Conservation (phyloP, 2,329 filamentous ascomycete species). For the Coniella lustricola region DNA sequence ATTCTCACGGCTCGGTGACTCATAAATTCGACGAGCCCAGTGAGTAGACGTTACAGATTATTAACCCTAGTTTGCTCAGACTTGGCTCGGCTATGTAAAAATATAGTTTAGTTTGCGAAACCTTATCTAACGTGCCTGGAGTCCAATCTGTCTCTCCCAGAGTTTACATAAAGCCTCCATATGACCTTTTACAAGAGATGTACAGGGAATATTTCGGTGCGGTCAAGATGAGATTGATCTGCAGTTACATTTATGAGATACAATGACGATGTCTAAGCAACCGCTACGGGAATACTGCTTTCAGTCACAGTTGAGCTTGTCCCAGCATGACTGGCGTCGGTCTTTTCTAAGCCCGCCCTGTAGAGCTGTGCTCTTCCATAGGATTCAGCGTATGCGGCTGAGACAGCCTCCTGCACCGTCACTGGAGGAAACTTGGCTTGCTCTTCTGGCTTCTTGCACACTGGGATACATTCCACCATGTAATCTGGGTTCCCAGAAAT, state of each 20-base stretch:
- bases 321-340: neutral
- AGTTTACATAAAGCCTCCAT: too few species aligned
- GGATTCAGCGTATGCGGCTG: conserved; percentile 27
- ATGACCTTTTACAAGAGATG: too few species aligned
- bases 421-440: conserved; percentile 25
- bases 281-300: neutral
- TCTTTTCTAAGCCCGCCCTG: conserved; percentile 24
- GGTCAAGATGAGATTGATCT: too few species aligned
- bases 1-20: too few species aligned
- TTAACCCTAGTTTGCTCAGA: too few species aligned
- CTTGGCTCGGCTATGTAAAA: too few species aligned
- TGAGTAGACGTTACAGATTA: too few species aligned
- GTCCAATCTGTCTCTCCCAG: too few species aligned
- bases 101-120: neutral
- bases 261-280: conserved; percentile 20
- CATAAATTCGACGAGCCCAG: too few species aligned
- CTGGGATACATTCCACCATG: conserved; percentile 27
- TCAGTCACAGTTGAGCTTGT: neutral
- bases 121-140: too few species aligned
- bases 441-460: conserved; percentile 21
- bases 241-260: too few species aligned
- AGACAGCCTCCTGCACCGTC: conserved; percentile 28
- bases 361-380: conserved; percentile 25
- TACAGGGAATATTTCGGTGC: too few species aligned
- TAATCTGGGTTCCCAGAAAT: conserved; percentile 43